These are phyloP conservation scores for Fusarium ramigenum DNA, from an alignment of 2,329 filamentous ascomycete species.

Conservation along the genomic window DNA sequence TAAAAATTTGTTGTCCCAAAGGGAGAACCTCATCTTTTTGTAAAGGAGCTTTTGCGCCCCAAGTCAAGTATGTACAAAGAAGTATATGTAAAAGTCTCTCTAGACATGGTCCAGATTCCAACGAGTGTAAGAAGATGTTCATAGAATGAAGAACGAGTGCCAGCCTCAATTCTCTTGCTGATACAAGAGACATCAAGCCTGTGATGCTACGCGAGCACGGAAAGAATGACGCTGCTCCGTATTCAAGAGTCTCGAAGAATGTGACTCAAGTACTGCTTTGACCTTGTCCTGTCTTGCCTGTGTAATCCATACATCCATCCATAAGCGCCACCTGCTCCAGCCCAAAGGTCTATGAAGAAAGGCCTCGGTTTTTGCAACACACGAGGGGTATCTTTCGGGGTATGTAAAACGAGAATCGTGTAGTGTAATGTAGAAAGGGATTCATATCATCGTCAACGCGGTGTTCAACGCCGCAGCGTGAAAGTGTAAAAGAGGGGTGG, in stretches of 20 bases:
- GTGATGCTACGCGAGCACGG: conserved; percentile 32
- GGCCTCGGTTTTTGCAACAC: conserved; percentile 36
- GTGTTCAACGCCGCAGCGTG: conserved; percentile 42
- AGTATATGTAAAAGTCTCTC: conserved; percentile 33
- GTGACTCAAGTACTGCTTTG: conserved; percentile 20
- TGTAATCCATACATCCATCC: conserved; percentile 29
- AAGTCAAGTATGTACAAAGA: conserved; percentile 42
- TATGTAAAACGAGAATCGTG: conserved; percentile 38
- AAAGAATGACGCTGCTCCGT: conserved; percentile 23
- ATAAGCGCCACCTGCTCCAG: conserved; percentile 42
- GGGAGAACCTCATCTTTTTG: conserved; percentile 16
- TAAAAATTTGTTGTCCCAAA: conserved; percentile 18
- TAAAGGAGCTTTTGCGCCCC: conserved; percentile 7
- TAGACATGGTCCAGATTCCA: conserved; percentile 27
- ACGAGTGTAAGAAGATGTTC: conserved; percentile 41
- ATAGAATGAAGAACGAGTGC: conserved; percentile 42
- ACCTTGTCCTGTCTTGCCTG: conserved; percentile 32
- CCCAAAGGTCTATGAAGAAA: conserved; percentile 41
- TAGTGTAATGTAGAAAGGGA: conserved; percentile 25
- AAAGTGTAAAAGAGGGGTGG: conserved; percentile 5
- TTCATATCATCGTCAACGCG: conserved; percentile 42
- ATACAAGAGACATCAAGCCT: conserved; percentile 42
- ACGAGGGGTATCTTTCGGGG: conserved; percentile 45
- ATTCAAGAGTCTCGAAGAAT: not conserved
- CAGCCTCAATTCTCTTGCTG: conserved; percentile 41